Conservation (phyloP, 768 basidiomycete genomes). For the Psilocybe subaeruginosa region DNA sequence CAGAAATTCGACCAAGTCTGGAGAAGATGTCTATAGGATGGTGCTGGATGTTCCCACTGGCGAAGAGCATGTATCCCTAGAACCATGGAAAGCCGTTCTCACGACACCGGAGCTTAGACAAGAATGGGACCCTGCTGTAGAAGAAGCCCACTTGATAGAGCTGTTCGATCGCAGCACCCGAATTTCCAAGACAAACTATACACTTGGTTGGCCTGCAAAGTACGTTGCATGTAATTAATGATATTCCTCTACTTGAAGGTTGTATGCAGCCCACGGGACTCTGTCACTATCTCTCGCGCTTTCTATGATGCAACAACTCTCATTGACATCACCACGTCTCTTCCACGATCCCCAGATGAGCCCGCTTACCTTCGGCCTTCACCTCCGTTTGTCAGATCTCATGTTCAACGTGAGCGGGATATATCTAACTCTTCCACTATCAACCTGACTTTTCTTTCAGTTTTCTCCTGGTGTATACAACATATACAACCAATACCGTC, state of each 20-base stretch:
- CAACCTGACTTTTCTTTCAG: conserved; percentile 34
- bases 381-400: conserved; percentile 90
- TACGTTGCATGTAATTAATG: conserved; percentile 41
- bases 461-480: conserved; percentile 96
- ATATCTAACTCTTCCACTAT: conserved; percentile 10
- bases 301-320: conserved; percentile 81
- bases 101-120: conserved; percentile 85
- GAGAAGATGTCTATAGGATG: conserved; percentile 81
- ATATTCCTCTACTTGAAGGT: conserved; percentile 6
- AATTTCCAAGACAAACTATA: conserved; percentile 89
- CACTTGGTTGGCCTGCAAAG: conserved; percentile 97
- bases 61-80: conserved; percentile 68
- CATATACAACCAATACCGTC: conserved; percentile 44
- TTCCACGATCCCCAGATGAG: conserved; percentile 89
- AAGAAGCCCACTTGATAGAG: conserved; percentile 81
- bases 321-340: conserved; percentile 91
- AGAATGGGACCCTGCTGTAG: conserved; percentile 95
- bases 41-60: conserved; percentile 74
- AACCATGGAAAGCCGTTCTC: conserved; percentile 81
- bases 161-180: conserved; percentile 85
- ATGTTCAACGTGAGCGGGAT: conserved; percentile 61
- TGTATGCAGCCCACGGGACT: conserved; percentile 78
- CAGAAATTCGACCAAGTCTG: conserved; percentile 65
- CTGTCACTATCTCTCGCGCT: conserved; percentile 90
- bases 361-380: conserved; percentile 90